Evolutionary conservation across 495 filamentous ascomycete genomes (phyloP), one percentile per base, ranked within the genome.

Genomic region (Mycothermus thermophilus): DNA sequence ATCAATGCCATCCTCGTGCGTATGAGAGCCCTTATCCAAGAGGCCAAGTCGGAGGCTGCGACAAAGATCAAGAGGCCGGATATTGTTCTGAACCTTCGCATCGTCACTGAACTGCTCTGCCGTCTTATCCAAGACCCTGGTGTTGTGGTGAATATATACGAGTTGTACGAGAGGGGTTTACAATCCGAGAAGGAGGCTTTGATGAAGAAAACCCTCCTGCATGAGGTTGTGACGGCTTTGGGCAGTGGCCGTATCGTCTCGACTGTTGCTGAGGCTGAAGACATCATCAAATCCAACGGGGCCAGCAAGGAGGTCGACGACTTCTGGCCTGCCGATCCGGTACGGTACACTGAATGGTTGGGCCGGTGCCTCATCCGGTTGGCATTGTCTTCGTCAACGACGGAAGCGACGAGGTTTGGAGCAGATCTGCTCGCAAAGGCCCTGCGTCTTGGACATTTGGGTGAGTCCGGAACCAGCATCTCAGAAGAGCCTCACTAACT

Each of bases 241-340:
- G 79, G 74, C 9, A 71, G 75, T 27, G 79, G 87, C 17, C 80
- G 71, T 44, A 55, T 95, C 14, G 46, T 92, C 10, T 77, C 80
- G 0, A 51, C 73, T 30, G 67, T 74, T 23, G 84, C 85, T 9
- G 82, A 95, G 57, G 83, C 80, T n/a, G 67, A 77, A 16, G 64
- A 71, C 28, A 47, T 77, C 28, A 40, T 63, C 27, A 58, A 61
- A 41, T 40, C 55, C 2, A 39, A 31, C 8, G 11, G 3, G 19
- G 14, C 38, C 4, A 25, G 3, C 12, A 34, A 43, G 11, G 37
- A 27, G 14, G 8, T 20, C 5, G 33, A 32, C 9, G 32, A 24
- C 10, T 38, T 46, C 1, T 95, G 86, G 88, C 45, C 84, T 17
- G 70, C 77, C 5, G 68, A 78, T 50, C 74, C 76, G 0, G 56